Base-by-base conservation (phyloP, 2,329 filamentous ascomycete species). In the Orbilia oligospora region DNA sequence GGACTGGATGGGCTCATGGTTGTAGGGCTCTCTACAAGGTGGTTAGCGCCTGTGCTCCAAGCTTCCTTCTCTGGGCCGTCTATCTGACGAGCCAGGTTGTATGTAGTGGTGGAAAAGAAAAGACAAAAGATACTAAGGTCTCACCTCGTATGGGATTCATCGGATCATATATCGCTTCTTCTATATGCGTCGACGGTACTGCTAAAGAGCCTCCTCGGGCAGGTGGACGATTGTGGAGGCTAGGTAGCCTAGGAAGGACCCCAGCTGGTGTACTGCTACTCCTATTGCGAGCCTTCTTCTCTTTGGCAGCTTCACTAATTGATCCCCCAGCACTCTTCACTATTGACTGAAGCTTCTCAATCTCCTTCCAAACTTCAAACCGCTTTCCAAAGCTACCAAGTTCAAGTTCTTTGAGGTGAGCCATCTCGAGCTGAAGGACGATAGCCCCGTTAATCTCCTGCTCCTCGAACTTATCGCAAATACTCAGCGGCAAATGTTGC, bases 361-460 rank as follows among this genome's bases (percentile, higher is more conserved):
- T 82, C 70, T 82, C 81, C 61, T 82, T 82, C 81, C 81, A 82
- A 61, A 81, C 81, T 69, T 82, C 81, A 68, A 82, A 82, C 24
- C 81, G 71, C 72, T 81, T 82, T 16, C 81, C 81, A 76, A 82
- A 82, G 66, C 81, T 82, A 8, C 81, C 81, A 49, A 82, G 71
- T 16, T 82, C 81, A 38, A 82, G 66, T 33, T 82, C 81, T 48
- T 81, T 82, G 27, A 82, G 73, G 51, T 82, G 81, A 3, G 80
- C 53, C 81, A 82, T 82, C 51, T 82, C 81, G 22, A 82, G 70
- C 49, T 82, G 80, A 66, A 99, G 86, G 46, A 99, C 86, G 3
- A 98, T 95, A 82, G 98, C 94, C 61, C 96, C 96, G 1, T 92
- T 91, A 73, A 99, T 98, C 84, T 99, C 96, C 84, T 99, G 95